Conservation (phyloP, 108 stramenopile genomes). For the Pseudonitzschia multiseries region DNA sequence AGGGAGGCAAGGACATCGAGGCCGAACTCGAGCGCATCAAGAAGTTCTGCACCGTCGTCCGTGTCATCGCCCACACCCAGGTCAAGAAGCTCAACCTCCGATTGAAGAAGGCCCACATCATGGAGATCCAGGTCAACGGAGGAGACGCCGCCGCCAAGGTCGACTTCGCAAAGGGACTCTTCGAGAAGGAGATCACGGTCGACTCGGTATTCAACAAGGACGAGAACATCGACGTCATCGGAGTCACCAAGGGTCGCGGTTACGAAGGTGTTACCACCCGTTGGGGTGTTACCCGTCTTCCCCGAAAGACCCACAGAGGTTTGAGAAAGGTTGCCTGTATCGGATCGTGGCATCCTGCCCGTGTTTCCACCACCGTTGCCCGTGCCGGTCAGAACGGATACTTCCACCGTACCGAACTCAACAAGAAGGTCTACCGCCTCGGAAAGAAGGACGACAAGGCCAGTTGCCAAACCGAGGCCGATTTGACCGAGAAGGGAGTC, state of each 20-base stretch:
- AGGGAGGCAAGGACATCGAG: slow-evolving; percentile 92
- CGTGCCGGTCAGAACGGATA: slow-evolving; percentile 99
- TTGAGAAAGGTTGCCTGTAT: slow-evolving; percentile 99
- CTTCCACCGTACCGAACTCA: slow-evolving; percentile 99
- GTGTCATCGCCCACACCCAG: slow-evolving; percentile 99
- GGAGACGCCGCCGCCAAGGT: slow-evolving; percentile 97
- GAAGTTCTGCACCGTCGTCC: slow-evolving; percentile 97
- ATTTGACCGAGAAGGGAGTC: slow-evolving; percentile 98
- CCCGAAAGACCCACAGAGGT: slow-evolving; percentile 99
- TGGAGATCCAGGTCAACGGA: slow-evolving; percentile 99
- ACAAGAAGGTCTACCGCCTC: slow-evolving; percentile 99
- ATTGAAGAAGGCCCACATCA: slow-evolving; percentile 98
- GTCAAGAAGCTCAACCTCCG: slow-evolving; percentile 96
- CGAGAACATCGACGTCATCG: slow-evolving; percentile 95
- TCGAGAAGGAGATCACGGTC: slow-evolving; percentile 96
- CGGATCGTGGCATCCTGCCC: slow-evolving; percentile 99
- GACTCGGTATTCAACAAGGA: slow-evolving; percentile 96
- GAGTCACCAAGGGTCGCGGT: slow-evolving; percentile 98
- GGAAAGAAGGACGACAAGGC: slow-evolving; percentile 96
- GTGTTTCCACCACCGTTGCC: slow-evolving; percentile 94
- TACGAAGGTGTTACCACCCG: slow-evolving; percentile 98
- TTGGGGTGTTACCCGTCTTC: slow-evolving; percentile 99
- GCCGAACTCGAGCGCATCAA: slow-evolving; percentile 96
- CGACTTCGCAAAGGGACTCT: slow-evolving; percentile 96
- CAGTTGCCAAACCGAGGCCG: slow-evolving; percentile 93